Evolutionary conservation across 2,329 filamentous ascomycete genomes (phyloP).

Genomic region (Colletotrichum gigasporum): DNA sequence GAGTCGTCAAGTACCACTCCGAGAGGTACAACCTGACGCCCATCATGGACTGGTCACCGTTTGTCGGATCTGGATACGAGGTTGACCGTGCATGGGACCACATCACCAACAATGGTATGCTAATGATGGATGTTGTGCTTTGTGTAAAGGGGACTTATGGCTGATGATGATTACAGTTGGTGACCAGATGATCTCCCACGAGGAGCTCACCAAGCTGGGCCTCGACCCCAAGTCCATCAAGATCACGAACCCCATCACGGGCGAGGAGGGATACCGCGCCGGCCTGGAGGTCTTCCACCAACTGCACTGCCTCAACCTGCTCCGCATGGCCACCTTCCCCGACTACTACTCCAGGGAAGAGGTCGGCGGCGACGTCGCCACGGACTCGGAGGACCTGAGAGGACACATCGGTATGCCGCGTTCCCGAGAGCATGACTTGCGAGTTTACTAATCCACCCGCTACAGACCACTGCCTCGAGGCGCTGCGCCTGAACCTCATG

Average conservation of each 20-base stretch:
- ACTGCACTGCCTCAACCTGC: constrained; percentile 60
- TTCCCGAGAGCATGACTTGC: not conserved
- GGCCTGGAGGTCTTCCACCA: constrained; percentile 68
- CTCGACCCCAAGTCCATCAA: constrained; percentile 63
- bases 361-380: constrained; percentile 57
- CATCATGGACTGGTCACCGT: constrained; percentile 54
- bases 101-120: constrained; percentile 55
- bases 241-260: constrained; percentile 64
- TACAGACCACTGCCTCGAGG: constrained; percentile 63
- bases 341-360: constrained; percentile 55
- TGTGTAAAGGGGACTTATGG: constrained; percentile 26
- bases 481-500: constrained; percentile 61
- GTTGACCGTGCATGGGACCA: constrained; percentile 68
- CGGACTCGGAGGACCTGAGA: constrained; percentile 50
- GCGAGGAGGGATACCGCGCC: constrained; percentile 66
- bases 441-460: not conserved
- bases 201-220: constrained; percentile 62
- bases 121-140: constrained; percentile 1
- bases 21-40: constrained; percentile 59
- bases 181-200: constrained; percentile 66
- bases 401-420: constrained; percentile 54
- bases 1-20: constrained; percentile 58
- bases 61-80: constrained; percentile 63
- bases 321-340: constrained; percentile 57
- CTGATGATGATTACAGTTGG: constrained; percentile 53